These are phyloP conservation scores for Kockovaella imperatae DNA, from an alignment of 768 basidiomycete species.

Conservation along the genomic window DNA sequence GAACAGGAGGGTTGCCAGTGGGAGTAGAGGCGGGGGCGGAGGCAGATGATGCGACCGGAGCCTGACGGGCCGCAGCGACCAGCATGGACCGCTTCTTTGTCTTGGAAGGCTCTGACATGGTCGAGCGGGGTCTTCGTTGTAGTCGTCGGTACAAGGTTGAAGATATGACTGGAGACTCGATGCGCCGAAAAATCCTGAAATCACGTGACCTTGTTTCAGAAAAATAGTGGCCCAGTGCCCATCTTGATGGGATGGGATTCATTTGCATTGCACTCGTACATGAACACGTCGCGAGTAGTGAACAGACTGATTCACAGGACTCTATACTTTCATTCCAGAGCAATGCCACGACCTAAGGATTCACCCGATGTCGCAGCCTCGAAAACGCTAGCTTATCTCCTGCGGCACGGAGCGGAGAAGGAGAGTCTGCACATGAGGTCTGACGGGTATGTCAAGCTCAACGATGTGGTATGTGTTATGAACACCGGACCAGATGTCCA, in stretches of 20 bases:
- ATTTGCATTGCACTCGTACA: too few species aligned
- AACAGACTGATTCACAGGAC: too few species aligned
- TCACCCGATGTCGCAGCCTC: conserved; percentile 63
- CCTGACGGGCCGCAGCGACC: conserved; percentile 4
- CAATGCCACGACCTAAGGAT: conserved; percentile 49
- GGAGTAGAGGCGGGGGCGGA: background rate
- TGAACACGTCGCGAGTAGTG: too few species aligned
- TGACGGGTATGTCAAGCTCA: conserved; percentile 78
- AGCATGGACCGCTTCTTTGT: background rate
- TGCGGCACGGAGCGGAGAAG: conserved; percentile 78
- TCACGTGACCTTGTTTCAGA: too few species aligned
- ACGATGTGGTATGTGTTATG: conserved; percentile 65
- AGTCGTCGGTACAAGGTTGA: too few species aligned
- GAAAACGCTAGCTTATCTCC: conserved; percentile 80
- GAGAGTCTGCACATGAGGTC: conserved; percentile 66
- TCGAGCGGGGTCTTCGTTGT: too few species aligned
- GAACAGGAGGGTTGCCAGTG: background rate
- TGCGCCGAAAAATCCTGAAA: too few species aligned
- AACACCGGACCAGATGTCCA: background rate
- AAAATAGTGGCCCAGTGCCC: too few species aligned
- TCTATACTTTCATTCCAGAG: too few species aligned
- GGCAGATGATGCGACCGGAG: background rate
- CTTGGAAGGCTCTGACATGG: too few species aligned
- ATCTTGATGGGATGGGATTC: too few species aligned
- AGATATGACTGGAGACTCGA: too few species aligned